Percentiles rank a stretch among this genome's conserved stretches.
Evolutionary conservation across 2,329 filamentous ascomycete species (phyloP).

Genomic region (Trichoderma harzianum): DNA sequence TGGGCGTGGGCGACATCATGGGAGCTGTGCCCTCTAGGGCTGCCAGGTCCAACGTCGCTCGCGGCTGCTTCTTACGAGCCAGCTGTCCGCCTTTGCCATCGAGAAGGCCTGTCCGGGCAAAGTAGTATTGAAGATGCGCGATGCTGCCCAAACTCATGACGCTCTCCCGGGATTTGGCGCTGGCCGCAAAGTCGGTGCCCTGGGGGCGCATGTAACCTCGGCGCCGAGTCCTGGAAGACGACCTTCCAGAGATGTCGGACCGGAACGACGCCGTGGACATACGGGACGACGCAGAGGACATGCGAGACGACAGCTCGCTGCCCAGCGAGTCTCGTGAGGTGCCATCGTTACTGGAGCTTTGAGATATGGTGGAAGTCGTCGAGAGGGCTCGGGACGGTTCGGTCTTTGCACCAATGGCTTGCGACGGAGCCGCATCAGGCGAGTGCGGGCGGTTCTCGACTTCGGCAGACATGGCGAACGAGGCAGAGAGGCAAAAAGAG

Average conservation of each 20-base stretch:
- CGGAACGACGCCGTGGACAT: slow-evolving; percentile 61
- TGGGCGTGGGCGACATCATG: slow-evolving; percentile 29
- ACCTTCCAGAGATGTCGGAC: slow-evolving; percentile 43
- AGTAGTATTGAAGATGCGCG: slow-evolving; percentile 96
- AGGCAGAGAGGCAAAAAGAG: background rate
- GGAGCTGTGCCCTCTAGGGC: slow-evolving; percentile 39
- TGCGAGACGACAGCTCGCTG: slow-evolving; percentile 52
- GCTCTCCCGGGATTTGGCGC: slow-evolving; percentile 84
- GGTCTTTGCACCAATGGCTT: slow-evolving; percentile 57
- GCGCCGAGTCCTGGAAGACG: slow-evolving; percentile 49
- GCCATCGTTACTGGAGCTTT: slow-evolving; percentile 50
- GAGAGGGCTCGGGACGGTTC: slow-evolving; percentile 64
- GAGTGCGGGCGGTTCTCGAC: slow-evolving; percentile 42
- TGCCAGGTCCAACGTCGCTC: slow-evolving; percentile 56
- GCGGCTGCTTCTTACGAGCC: slow-evolving; percentile 65
- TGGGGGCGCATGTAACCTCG: slow-evolving; percentile 86
- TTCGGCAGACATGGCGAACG: slow-evolving; percentile 32
- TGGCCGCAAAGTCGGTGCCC: slow-evolving; percentile 84
- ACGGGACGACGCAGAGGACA: slow-evolving; percentile 57
- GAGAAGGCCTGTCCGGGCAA: slow-evolving; percentile 86
- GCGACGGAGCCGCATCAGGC: slow-evolving; percentile 59
- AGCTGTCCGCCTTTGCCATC: slow-evolving; percentile 90
- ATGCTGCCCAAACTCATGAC: slow-evolving; percentile 97
- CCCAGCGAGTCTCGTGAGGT: slow-evolving; percentile 53
- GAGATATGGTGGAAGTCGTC: slow-evolving; percentile 56